A percentile compares a stretch with the other conserved stretches of the same genome.
phyloP scores from a whole-genome alignment of 2,329 filamentous ascomycete species.

The Fusarium transvaalense region DNA sequence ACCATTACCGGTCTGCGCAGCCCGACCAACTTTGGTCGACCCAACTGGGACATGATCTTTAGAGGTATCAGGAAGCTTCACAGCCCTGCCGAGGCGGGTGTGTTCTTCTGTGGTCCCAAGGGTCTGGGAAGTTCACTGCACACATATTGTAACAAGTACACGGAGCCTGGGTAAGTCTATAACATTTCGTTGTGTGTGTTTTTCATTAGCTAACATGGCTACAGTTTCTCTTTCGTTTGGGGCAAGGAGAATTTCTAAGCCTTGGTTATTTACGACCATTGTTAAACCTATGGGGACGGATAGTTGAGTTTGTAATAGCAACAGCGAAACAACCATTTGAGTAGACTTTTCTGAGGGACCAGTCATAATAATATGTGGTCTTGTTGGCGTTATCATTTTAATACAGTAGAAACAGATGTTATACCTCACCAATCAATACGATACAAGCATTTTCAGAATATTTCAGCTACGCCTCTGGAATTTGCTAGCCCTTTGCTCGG shows the following conservation, averaged over 20 bases:
- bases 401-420: slow-evolving; percentile 35
- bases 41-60: slow-evolving; percentile 94
- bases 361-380: slow-evolving; percentile 12
- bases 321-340: slow-evolving; percentile 15
- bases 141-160: slow-evolving; percentile 89
- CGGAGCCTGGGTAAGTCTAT: slow-evolving; percentile 76
- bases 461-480: neutral
- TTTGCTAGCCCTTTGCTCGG: neutral
- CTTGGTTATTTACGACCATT: neutral
- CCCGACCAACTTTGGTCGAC: slow-evolving; percentile 86
- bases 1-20: slow-evolving; percentile 85
- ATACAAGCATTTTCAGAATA: slow-evolving; percentile 18
- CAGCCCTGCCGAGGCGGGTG: slow-evolving; percentile 77
- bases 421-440: slow-evolving; percentile 23
- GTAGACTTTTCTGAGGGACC: slow-evolving; percentile 25
- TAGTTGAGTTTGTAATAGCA: slow-evolving; percentile 32
- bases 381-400: slow-evolving; percentile 39
- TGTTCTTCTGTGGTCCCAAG: slow-evolving; percentile 90
- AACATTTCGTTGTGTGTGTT: slow-evolving; percentile 3
- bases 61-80: slow-evolving; percentile 84
- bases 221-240: slow-evolving; percentile 74
- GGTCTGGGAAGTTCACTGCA: slow-evolving; percentile 81
- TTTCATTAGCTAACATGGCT: slow-evolving; percentile 47
- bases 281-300: slow-evolving; percentile 2
- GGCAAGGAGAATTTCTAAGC: slow-evolving; percentile 72